Conservation (phyloP, 2,329 filamentous ascomycete genomes). For the Myriosclerotinia scirpicola region DNA sequence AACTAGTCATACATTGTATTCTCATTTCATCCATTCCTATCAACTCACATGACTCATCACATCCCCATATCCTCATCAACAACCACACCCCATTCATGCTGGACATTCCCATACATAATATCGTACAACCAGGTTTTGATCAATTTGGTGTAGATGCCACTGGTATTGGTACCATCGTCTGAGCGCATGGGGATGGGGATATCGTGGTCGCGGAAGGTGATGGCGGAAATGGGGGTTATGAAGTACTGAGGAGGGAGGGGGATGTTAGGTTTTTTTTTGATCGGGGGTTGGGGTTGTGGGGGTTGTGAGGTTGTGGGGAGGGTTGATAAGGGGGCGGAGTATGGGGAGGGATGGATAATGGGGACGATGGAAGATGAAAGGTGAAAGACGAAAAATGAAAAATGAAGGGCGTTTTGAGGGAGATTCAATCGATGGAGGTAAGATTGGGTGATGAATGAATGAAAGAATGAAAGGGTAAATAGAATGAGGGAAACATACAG, state of each 20-base stretch:
- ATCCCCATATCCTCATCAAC: conserved; percentile 51
- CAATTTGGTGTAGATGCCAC: conserved; percentile 54
- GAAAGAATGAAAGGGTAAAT: neutral
- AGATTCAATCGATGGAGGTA: too few relatives aligned
- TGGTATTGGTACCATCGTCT: conserved; percentile 40
- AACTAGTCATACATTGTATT: neutral
- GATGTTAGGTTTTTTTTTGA: neutral
- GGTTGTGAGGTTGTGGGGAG: too few relatives aligned
- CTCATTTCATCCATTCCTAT: conserved; percentile 18
- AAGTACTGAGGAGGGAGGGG: conserved; percentile 56
- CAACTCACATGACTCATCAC: too few relatives aligned
- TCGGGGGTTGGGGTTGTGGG: neutral
- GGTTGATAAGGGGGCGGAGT: too few relatives aligned
- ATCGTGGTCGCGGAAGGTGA: conserved; percentile 65
- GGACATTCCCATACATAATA: conserved; percentile 71
- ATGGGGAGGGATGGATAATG: too few relatives aligned
- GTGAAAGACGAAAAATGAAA: too few relatives aligned
- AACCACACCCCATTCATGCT: conserved; percentile 69
- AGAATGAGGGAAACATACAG: conserved; percentile 54
- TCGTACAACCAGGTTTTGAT: conserved; percentile 67
- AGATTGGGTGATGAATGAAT: too few relatives aligned
- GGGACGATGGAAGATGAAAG: too few relatives aligned
- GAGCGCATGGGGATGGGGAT: conserved; percentile 61
- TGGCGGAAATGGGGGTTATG: conserved; percentile 65
- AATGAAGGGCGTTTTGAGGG: too few relatives aligned